Evolutionary conservation across 2,329 filamentous ascomycete genomes (phyloP).

Genomic region (Emmonsiellopsis sp.): DNA sequence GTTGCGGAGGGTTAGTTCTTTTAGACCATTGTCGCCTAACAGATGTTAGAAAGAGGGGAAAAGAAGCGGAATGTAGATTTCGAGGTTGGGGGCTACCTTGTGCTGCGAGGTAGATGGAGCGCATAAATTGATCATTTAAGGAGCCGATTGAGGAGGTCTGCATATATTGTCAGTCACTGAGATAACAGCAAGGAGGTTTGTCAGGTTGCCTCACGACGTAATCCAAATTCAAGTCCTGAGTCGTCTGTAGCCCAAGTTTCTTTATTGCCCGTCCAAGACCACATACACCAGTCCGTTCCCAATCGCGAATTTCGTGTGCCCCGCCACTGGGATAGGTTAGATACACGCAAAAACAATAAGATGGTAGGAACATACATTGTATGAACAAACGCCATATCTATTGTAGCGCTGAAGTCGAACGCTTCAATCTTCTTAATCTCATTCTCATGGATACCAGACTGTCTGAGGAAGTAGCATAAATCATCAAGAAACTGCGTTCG

Average conservation of each 20-base stretch:
- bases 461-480: slow-evolving; percentile 59
- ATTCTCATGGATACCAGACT: slow-evolving; percentile 54
- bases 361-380: slow-evolving; percentile 55
- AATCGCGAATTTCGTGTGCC: slow-evolving; percentile 41
- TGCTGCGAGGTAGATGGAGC: slow-evolving; percentile 48
- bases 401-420: slow-evolving; percentile 74
- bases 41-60: slow-evolving; percentile 7
- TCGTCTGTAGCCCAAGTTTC: slow-evolving; percentile 51
- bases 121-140: slow-evolving; percentile 59
- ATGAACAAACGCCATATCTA: slow-evolving; percentile 69
- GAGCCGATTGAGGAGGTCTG: slow-evolving; percentile 74
- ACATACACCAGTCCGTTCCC: slow-evolving; percentile 56
- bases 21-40: slow-evolving; percentile 38
- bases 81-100: slow-evolving; percentile 33
- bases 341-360: background rate
- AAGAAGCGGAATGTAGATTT: background rate
- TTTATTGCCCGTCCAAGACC: slow-evolving; percentile 61
- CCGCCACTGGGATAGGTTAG: slow-evolving; percentile 40
- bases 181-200: background rate
- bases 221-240: slow-evolving; percentile 55
- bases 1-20: slow-evolving; percentile 31
- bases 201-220: slow-evolving; percentile 49
- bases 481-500: slow-evolving; percentile 56
- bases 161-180: slow-evolving; percentile 8
- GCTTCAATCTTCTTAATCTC: slow-evolving; percentile 59